These are phyloP conservation scores for Orbilia brochopaga DNA, from an alignment of 2,329 filamentous ascomycete genomes.

Conservation along the genomic window DNA sequence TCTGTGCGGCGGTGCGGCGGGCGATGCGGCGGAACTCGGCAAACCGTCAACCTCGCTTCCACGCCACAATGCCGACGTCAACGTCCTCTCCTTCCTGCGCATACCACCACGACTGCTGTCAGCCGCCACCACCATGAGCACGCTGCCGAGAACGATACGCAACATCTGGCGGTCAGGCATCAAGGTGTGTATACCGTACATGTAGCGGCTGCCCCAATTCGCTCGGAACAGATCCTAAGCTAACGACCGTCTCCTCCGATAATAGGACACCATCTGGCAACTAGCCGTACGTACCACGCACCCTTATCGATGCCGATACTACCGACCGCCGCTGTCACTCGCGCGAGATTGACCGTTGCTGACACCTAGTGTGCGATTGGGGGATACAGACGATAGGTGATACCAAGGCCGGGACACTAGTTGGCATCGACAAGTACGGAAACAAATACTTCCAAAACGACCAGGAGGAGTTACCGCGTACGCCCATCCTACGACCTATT, in stretches of 20 bases:
- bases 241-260: constrained; percentile 14
- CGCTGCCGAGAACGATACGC: constrained; percentile 34
- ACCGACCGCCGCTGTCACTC: not conserved
- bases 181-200: constrained; percentile 12
- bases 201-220: constrained; percentile 3
- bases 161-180: constrained; percentile 38
- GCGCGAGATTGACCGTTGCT: not conserved
- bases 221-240: not conserved
- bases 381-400: constrained; percentile 66
- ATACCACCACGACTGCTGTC: constrained; percentile 1
- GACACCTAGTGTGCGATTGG: not conserved
- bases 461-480: constrained; percentile 85
- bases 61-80: constrained; percentile 2
- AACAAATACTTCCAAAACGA: constrained; percentile 98
- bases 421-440: constrained; percentile 85
- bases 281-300: constrained; percentile 23
- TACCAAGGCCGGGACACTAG: constrained; percentile 87
- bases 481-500: constrained; percentile 56
- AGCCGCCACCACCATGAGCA: constrained; percentile 42
- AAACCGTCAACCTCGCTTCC: constrained; percentile 24
- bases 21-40: constrained; percentile 25
- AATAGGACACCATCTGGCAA: constrained; percentile 39
- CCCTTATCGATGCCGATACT: constrained; percentile 5
- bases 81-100: not conserved
- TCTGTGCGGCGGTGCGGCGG: constrained; percentile 19